These are phyloP conservation scores for Colletotrichum lindemuthianum DNA, from an alignment of 2,329 filamentous ascomycete genomes.

Conservation along the genomic window DNA sequence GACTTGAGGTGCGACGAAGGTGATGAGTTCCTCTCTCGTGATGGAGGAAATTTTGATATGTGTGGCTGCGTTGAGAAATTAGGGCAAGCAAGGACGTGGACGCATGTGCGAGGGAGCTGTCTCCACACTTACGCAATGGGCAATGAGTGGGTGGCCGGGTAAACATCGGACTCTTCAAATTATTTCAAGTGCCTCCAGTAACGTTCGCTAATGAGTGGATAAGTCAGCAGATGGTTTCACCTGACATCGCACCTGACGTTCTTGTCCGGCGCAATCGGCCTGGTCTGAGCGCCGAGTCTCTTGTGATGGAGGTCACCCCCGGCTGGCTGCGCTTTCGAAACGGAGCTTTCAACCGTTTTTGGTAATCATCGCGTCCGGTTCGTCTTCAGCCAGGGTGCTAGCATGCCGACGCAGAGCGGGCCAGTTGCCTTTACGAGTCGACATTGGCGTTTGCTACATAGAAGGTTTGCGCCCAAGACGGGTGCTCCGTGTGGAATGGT, in stretches of 20 bases:
- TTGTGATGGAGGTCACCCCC: constrained; percentile 18
- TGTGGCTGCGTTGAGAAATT: constrained; percentile 26
- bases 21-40: constrained; percentile 42
- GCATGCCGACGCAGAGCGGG: constrained; percentile 27
- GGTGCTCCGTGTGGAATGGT: constrained; percentile 20
- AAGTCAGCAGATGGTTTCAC: background rate
- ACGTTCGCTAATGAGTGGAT: background rate
- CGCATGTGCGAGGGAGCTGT: constrained; percentile 17
- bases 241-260: background rate
- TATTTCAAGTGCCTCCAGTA: background rate
- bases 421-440: constrained; percentile 29
- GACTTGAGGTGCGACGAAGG: constrained; percentile 36
- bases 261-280: background rate
- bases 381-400: constrained; percentile 18
- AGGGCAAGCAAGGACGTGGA: constrained; percentile 36
- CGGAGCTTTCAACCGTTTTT: constrained; percentile 21
- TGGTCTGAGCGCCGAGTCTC: background rate
- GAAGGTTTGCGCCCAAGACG: constrained; percentile 24
- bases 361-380: constrained; percentile 29
- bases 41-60: constrained; percentile 40
- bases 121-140: no score
- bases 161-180: background rate
- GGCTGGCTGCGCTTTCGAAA: constrained; percentile 10
- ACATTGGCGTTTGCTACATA: constrained; percentile 30
- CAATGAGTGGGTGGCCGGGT: background rate